A percentile compares a stretch with the other conserved stretches of the same genome.
phyloP scores from a whole-genome alignment of 148 eudicot genomes.

The Cornus suecica region DNA sequence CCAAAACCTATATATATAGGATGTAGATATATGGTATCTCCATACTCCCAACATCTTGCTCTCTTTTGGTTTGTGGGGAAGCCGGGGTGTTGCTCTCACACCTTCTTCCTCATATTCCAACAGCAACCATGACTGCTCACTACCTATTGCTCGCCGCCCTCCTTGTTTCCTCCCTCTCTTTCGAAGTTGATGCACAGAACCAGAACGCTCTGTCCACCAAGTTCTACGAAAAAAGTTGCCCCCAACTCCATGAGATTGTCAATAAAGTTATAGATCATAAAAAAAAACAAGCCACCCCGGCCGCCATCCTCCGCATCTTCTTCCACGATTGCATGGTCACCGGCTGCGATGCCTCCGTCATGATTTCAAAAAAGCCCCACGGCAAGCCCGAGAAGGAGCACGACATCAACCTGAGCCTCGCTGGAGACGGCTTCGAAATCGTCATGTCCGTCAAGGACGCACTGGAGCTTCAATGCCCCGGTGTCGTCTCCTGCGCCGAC shows the following conservation, averaged over 20 bases:
- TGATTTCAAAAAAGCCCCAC: conserved; percentile 29
- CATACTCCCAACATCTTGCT: background rate
- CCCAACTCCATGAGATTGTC: conserved; percentile 2
- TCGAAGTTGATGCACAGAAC: background rate
- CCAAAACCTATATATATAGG: no score
- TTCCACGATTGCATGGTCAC: conserved; percentile 62
- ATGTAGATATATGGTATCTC: no score
- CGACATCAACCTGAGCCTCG: conserved; percentile 39
- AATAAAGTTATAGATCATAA: no score
- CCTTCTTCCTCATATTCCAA: background rate
- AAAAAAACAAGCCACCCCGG: conserved; percentile 36
- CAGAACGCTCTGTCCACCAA: background rate
- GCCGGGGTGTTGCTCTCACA: background rate
- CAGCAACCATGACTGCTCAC: conserved; percentile 3
- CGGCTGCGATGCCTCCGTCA: conserved; percentile 50
- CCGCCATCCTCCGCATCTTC: conserved; percentile 38
- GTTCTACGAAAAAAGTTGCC: conserved; percentile 7
- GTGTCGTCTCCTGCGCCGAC: conserved; percentile 13
- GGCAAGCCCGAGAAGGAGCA: conserved; percentile 42
- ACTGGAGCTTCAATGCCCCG: conserved; percentile 27
- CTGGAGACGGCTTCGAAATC: conserved; percentile 47
- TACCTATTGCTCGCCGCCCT: background rate
- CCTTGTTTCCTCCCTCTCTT: background rate
- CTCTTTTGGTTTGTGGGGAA: background rate
- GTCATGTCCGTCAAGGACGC: conserved; percentile 39